Evolutionary conservation across 306 rosid species (phyloP).

Genomic region (Cucumis cinereus): DNA sequence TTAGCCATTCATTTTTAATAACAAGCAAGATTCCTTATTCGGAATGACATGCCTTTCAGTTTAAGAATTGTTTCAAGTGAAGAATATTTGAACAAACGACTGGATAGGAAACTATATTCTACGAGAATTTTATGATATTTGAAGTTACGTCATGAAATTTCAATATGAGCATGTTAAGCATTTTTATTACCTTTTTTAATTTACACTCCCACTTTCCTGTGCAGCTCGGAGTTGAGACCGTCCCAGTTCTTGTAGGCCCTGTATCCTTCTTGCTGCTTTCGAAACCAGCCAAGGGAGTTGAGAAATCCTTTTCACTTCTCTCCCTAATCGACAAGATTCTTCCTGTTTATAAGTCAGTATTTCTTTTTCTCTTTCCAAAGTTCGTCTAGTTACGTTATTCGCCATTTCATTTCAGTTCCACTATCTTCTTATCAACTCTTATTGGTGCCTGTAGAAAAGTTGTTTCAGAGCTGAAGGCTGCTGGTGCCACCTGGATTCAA

Average conservation of each 20-base stretch:
- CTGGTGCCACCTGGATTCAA: conserved; percentile 82
- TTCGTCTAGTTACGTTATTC: background rate
- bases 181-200: background rate
- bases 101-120: background rate
- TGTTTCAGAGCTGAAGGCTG: conserved; percentile 60
- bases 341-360: conserved; percentile 53
- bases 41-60: background rate
- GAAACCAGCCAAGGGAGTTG: conserved; percentile 69
- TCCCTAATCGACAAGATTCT: conserved; percentile 52
- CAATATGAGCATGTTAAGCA: background rate
- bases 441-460: conserved; percentile 44
- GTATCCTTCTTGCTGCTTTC: conserved; percentile 73
- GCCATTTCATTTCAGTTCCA: background rate
- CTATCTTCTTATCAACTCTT: background rate
- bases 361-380: background rate
- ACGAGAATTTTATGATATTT: background rate
- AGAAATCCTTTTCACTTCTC: conserved; percentile 48
- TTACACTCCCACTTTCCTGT: background rate
- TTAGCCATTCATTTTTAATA: background rate
- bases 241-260: conserved; percentile 78
- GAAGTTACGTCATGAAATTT: background rate
- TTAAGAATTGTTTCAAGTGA: background rate
- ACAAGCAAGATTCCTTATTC: background rate
- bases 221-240: conserved; percentile 67
- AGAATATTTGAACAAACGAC: background rate